Conservation (phyloP, 2,329 filamentous ascomycete genomes). For the Eutypa lata region DNA sequence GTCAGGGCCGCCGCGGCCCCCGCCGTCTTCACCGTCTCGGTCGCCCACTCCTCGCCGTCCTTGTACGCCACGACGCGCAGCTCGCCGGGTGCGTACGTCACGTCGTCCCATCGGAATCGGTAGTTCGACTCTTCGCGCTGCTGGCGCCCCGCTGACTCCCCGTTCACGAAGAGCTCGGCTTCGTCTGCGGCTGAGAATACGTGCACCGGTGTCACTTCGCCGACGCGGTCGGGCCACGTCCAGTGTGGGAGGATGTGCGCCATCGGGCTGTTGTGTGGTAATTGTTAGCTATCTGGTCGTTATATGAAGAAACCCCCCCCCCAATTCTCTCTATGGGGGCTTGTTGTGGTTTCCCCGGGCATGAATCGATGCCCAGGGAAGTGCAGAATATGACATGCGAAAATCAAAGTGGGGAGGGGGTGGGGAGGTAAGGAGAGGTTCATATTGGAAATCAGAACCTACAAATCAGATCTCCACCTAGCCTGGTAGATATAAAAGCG, state of each 20-base stretch:
- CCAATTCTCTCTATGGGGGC: too few relatives aligned
- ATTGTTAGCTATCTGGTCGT: not conserved
- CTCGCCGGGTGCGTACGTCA: constrained; percentile 45
- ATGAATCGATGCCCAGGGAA: not conserved
- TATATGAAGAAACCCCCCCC: not conserved
- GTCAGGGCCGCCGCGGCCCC: constrained; percentile 36
- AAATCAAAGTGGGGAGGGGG: not conserved
- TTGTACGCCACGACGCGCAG: constrained; percentile 46
- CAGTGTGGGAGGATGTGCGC: constrained; percentile 56
- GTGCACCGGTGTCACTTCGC: constrained; percentile 50
- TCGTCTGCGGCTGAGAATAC: constrained; percentile 51
- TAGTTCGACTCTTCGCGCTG: constrained; percentile 36
- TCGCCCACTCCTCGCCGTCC: constrained; percentile 44
- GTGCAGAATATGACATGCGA: not conserved
- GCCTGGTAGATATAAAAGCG: constrained; percentile 54
- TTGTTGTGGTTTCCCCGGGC: not conserved
- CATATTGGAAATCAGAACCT: too few relatives aligned
- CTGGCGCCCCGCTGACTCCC: constrained; percentile 39
- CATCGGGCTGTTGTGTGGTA: constrained; percentile 22
- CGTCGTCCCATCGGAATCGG: constrained; percentile 51
- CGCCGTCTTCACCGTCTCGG: constrained; percentile 36
- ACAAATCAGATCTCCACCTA: constrained; percentile 46
- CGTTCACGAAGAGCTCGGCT: constrained; percentile 54
- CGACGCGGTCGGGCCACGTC: constrained; percentile 49
- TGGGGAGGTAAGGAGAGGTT: not conserved